These are phyloP conservation scores for Erodium trifolium DNA, from an alignment of 441 rosid species.

Conservation along the genomic window DNA sequence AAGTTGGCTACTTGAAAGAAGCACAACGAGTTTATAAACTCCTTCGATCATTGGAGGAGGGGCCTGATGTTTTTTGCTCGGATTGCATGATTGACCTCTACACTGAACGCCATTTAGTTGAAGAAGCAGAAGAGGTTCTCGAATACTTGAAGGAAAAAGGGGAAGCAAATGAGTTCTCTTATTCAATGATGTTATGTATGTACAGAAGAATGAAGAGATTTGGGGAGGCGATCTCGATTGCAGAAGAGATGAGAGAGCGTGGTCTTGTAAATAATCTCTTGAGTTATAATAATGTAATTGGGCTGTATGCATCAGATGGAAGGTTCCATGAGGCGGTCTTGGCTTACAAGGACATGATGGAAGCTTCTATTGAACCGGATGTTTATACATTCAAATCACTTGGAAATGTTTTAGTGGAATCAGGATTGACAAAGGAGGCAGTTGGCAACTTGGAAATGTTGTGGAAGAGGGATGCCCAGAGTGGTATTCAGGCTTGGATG, in stretches of 20 bases:
- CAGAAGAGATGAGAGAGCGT: slow-evolving; percentile 51
- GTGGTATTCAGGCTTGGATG: slow-evolving; percentile 49
- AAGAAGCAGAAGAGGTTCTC: slow-evolving; percentile 47
- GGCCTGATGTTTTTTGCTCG: slow-evolving; percentile 52
- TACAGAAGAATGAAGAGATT: slow-evolving; percentile 59
- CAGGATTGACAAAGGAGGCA: slow-evolving; percentile 60
- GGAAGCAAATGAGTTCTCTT: slow-evolving; percentile 69
- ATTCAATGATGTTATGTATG: slow-evolving; percentile 76
- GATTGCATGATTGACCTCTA: slow-evolving; percentile 82
- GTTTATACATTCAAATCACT: slow-evolving; percentile 57
- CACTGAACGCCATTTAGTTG: slow-evolving; percentile 55
- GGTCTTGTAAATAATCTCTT: slow-evolving; percentile 45
- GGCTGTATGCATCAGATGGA: slow-evolving; percentile 58
- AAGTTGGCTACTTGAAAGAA: slow-evolving; percentile 63
- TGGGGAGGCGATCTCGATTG: slow-evolving; percentile 53
- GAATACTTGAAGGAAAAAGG: slow-evolving; percentile 46
- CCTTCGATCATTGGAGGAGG: slow-evolving; percentile 32
- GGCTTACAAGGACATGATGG: slow-evolving; percentile 61
- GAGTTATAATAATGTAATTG: slow-evolving; percentile 61
- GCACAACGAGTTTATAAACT: slow-evolving; percentile 59
- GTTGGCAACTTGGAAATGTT: slow-evolving; percentile 36
- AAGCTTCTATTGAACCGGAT: slow-evolving; percentile 40
- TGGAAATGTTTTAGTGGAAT: slow-evolving; percentile 47
- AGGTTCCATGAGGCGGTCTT: slow-evolving; percentile 54
- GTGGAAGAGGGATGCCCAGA: slow-evolving; percentile 36